Evolutionary conservation across 169 alveolate species (phyloP), one percentile per base, ranked within the genome.

Genomic region (Eimeria sp.): DNA sequence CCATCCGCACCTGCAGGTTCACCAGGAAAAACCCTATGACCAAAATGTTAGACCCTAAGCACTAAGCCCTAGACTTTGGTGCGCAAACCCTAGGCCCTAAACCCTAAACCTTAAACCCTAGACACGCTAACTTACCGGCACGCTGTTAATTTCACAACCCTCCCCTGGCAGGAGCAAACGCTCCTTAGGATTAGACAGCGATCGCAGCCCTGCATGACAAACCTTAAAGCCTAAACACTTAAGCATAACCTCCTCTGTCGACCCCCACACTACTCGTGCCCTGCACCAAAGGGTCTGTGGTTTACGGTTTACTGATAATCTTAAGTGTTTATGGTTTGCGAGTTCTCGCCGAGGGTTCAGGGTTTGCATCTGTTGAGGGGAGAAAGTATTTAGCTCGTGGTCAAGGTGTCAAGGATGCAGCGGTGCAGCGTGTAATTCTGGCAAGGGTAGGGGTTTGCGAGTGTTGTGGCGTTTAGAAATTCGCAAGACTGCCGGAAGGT

Each of bases 1-100:
- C 89, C 89, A 78, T 78, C 40, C 89, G 89, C 61, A 78, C 89
- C 89, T 78, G 67, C n/a, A 78, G 45, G 47, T 58, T 11, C 89
- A 43, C 7, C 40, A 34, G 40, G 40, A 78, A 25, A 40, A 25
- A 78, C 89, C 25, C 65, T 1, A 25, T 45, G 47, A 9, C 89
- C 57, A 27, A 34, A 73, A 73, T 3, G 3, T 3, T 73, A 73
- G 34, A 9, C 84, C 84, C 84, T 34, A 18, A 73, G 34, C 43
- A n/a, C 84, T 40, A 73, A 73, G 34, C 84, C 84, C 43, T 34
- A 78, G 5, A 30, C 57, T 9, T 11, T 16, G 34, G 54, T 57
- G 22, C 11, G 54, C 22, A 73, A 27, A 54, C 63, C 63, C 18
- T 34, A 73, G 34, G 34, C 84, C 84, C 84, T 40, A 73, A n/a